Conservation (phyloP, 2,329 filamentous ascomycete species). For the Fusarium sororula region DNA sequence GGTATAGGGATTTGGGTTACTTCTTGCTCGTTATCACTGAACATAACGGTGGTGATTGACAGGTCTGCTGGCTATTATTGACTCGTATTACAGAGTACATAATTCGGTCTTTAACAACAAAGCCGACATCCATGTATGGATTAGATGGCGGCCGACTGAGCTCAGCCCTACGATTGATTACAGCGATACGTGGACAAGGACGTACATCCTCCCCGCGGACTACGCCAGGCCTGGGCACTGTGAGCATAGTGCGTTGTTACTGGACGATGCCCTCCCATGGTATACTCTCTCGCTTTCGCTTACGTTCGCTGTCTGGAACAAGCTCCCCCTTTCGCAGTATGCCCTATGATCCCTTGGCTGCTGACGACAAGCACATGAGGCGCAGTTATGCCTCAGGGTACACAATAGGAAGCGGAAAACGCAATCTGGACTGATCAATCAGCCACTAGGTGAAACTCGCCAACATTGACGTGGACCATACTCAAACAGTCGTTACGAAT, state of each 20-base stretch:
- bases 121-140: slow-evolving; percentile 7
- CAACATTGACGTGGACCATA: slow-evolving; percentile 2
- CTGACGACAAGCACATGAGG: slow-evolving; percentile 23
- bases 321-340: slow-evolving; percentile 6
- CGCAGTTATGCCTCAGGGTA: slow-evolving; percentile 18
- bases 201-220: slow-evolving; percentile 12
- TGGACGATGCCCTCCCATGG: background rate
- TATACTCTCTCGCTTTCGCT: slow-evolving; percentile 17
- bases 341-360: slow-evolving; percentile 8
- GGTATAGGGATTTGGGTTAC: slow-evolving; percentile 15
- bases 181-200: slow-evolving; percentile 17
- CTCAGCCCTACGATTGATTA: slow-evolving; percentile 35
- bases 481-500: background rate
- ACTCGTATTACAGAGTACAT: slow-evolving; percentile 2
- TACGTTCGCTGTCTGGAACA: background rate
- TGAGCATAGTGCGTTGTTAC: slow-evolving; percentile 1
- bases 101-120: slow-evolving; percentile 16
- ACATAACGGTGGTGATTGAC: slow-evolving; percentile 17
- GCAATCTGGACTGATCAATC: slow-evolving; percentile 28
- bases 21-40: slow-evolving; percentile 13
- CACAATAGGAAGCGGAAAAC: slow-evolving; percentile 14
- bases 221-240: background rate
- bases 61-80: slow-evolving; percentile 12
- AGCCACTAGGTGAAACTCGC: slow-evolving; percentile 4
- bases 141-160: slow-evolving; percentile 24